phyloP scores from a whole-genome alignment of 2,329 filamentous ascomycete species.

The Polytolypa hystricis region DNA sequence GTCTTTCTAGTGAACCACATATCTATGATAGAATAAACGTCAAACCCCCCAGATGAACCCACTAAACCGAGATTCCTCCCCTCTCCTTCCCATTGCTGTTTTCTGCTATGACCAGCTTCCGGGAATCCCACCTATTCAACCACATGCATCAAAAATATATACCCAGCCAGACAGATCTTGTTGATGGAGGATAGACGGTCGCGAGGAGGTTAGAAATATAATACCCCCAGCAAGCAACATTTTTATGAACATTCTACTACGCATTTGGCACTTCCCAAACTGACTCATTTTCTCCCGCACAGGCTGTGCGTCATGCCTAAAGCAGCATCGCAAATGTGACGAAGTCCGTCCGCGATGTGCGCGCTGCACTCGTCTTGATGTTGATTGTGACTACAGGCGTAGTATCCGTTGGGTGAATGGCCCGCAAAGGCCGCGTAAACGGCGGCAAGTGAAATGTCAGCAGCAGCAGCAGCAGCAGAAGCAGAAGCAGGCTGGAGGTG shows the following conservation, averaged over 20 bases:
- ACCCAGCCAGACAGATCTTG: background rate
- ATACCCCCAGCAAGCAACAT: background rate
- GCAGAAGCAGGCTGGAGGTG: background rate
- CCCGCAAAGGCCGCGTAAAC: background rate
- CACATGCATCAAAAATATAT: no score
- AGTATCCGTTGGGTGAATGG: conserved; percentile 4
- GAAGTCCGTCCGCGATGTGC: conserved; percentile 1
- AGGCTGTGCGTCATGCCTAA: conserved; percentile 2
- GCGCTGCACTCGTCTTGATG: background rate
- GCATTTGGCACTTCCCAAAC: background rate
- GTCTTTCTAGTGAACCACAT: no score
- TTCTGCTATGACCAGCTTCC: no score
- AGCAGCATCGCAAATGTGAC: conserved; percentile 4
- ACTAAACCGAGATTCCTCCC: no score
- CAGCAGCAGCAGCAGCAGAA: background rate
- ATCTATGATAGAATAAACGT: no score
- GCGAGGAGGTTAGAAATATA: conserved; percentile 1
- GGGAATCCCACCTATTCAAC: no score
- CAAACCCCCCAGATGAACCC: no score
- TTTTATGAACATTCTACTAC: background rate
- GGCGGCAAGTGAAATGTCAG: background rate
- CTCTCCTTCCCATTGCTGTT: no score
- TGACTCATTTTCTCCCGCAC: background rate
- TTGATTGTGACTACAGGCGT: background rate
- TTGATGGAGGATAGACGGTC: conserved; percentile 3